Percentiles rank a stretch among this genome's conserved stretches.
Conservation (phyloP, 208 protist species). For the Spongospora subterranea region DNA sequence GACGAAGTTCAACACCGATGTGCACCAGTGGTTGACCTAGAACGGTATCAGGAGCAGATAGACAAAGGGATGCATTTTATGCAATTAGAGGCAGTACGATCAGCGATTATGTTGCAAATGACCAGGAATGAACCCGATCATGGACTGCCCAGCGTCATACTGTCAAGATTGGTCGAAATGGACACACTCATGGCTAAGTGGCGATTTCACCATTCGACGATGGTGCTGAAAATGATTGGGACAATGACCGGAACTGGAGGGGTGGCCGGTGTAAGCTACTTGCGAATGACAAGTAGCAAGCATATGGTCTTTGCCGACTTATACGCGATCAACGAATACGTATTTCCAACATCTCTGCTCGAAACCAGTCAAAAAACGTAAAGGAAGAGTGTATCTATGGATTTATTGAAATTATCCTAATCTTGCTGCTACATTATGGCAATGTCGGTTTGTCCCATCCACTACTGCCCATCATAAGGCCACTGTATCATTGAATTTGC, state of each 20-base stretch:
- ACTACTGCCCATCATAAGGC: too few relatives aligned
- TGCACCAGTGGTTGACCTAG: not conserved
- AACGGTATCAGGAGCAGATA: not conserved
- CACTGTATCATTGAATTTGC: too few relatives aligned
- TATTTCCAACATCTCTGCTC: too few relatives aligned
- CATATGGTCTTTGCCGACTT: not conserved
- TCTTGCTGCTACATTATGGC: too few relatives aligned
- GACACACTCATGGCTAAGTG: conserved; percentile 11
- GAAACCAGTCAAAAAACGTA: too few relatives aligned
- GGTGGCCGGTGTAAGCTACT: not conserved
- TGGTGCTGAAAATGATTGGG: not conserved
- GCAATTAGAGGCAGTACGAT: not conserved
- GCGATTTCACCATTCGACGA: conserved; percentile 4
- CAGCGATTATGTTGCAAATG: conserved; percentile 5
- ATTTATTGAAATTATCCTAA: too few relatives aligned
- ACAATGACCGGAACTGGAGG: conserved; percentile 14
- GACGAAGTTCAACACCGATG: not conserved
- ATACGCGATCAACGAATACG: not conserved
- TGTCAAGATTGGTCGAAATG: not conserved
- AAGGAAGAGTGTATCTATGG: too few relatives aligned
- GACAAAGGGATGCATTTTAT: not conserved
- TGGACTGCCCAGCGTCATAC: not conserved
- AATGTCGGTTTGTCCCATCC: too few relatives aligned
- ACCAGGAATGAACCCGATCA: not conserved
- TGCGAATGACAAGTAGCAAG: not conserved